Evolutionary conservation across 2,329 filamentous ascomycete genomes (phyloP).

Genomic region (Sarocladiaceae sp.): DNA sequence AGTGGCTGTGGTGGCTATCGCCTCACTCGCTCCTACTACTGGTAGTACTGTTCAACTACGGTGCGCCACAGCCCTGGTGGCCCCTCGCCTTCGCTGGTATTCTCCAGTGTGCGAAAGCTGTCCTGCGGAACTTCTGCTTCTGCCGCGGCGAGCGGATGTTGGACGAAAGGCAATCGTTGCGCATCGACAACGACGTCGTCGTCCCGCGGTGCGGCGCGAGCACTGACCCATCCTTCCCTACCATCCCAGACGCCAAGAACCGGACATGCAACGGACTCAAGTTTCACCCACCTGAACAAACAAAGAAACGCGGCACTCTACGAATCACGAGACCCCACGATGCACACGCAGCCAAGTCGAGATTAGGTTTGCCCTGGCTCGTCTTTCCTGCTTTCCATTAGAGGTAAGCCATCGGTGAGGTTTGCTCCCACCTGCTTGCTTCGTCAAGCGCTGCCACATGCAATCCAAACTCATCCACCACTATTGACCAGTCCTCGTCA

Average conservation of each 20-base stretch:
- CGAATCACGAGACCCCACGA: constrained; percentile 4
- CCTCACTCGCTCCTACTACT: not conserved
- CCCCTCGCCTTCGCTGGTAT: no score
- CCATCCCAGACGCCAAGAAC: constrained; percentile 6
- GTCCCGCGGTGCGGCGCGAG: not conserved
- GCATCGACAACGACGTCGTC: not conserved
- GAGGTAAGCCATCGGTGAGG: not conserved
- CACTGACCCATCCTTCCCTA: not conserved
- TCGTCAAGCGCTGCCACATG: not conserved
- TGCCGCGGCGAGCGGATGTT: no score
- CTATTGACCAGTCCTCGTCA: not conserved
- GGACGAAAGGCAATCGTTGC: not conserved
- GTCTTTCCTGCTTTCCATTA: not conserved
- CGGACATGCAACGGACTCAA: constrained; percentile 3
- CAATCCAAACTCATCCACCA: not conserved
- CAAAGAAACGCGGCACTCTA: not conserved
- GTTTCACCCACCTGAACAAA: constrained; percentile 1
- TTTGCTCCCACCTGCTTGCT: not conserved
- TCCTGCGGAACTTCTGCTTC: no score
- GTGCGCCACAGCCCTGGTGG: not conserved
- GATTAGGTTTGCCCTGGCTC: constrained; percentile 2
- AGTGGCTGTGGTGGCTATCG: not conserved
- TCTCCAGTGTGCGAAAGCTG: no score
- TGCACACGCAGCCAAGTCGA: not conserved
- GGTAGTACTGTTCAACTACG: not conserved